These are phyloP conservation scores for Dissophora globulifera DNA, from an alignment of 192 early-diverging fungal genomes.

Conservation along the genomic window DNA sequence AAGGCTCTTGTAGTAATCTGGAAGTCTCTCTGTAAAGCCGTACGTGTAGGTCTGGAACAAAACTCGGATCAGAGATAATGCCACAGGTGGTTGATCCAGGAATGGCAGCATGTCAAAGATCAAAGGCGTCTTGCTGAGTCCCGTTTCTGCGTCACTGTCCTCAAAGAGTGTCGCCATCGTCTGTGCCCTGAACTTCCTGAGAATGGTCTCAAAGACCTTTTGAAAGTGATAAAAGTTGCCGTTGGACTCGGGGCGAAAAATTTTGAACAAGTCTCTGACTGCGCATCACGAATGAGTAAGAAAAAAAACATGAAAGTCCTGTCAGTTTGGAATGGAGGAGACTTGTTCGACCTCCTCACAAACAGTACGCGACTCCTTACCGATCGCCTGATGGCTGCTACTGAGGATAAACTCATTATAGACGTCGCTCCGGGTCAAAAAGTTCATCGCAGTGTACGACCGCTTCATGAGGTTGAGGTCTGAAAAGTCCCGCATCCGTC, in stretches of 20 bases:
- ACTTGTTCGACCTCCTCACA: too few relatives aligned
- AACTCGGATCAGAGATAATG: slow-evolving; percentile 26
- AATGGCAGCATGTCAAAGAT: slow-evolving; percentile 49
- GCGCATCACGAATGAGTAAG: background rate
- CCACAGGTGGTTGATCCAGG: slow-evolving; percentile 37
- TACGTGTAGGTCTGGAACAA: slow-evolving; percentile 42
- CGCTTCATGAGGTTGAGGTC: slow-evolving; percentile 51
- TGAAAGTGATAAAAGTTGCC: slow-evolving; percentile 53
- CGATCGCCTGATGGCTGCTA: slow-evolving; percentile 34
- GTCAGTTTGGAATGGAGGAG: too few relatives aligned
- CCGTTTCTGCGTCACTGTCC: slow-evolving; percentile 32
- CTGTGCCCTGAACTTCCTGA: slow-evolving; percentile 44
- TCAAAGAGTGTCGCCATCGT: slow-evolving; percentile 47
- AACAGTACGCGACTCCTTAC: too few relatives aligned
- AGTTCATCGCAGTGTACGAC: slow-evolving; percentile 52
- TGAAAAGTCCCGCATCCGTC: slow-evolving; percentile 25
- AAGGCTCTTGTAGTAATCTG: slow-evolving; percentile 27
- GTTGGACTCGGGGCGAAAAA: slow-evolving; percentile 50
- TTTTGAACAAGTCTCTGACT: slow-evolving; percentile 49
- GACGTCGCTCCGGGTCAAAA: slow-evolving; percentile 37
- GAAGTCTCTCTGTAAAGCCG: slow-evolving; percentile 36
- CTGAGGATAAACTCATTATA: slow-evolving; percentile 53
- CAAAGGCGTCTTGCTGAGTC: slow-evolving; percentile 16
- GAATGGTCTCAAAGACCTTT: slow-evolving; percentile 45
- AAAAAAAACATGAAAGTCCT: background rate